Evolutionary conservation across 2,329 filamentous ascomycete species (phyloP).

Genomic region (Neonectria punicea): DNA sequence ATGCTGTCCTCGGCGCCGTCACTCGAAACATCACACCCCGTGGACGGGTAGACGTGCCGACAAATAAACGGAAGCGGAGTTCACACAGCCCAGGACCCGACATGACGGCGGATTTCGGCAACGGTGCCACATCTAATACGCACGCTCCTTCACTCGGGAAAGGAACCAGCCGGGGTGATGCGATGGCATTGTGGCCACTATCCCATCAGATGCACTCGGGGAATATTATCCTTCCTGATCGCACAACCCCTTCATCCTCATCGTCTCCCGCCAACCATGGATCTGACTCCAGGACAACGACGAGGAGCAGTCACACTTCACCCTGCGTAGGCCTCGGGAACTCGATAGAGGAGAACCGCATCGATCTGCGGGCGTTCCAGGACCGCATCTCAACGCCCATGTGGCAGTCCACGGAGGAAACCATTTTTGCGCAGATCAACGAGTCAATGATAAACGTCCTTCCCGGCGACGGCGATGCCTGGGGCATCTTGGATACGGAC

Average conservation of each 20-base stretch:
- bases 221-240: constrained; percentile 44
- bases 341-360: constrained; percentile 49
- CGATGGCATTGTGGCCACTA: constrained; percentile 7
- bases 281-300: constrained; percentile 34
- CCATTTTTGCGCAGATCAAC: constrained; percentile 44
- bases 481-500: constrained; percentile 45
- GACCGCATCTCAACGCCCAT: constrained; percentile 44
- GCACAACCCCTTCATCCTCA: constrained; percentile 46
- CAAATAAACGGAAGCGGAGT: constrained; percentile 48
- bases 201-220: constrained; percentile 21
- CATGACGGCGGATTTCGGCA: constrained; percentile 7
- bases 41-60: constrained; percentile 25
- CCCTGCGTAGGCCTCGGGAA: constrained; percentile 48
- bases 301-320: constrained; percentile 47
- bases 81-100: constrained; percentile 42
- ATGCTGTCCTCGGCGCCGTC: constrained; percentile 47
- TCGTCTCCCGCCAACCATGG: constrained; percentile 45
- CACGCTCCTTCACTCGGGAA: constrained; percentile 1
- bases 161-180: neutral
- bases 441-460: constrained; percentile 39
- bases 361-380: constrained; percentile 48
- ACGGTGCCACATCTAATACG: neutral
- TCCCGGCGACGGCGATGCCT: constrained; percentile 41
- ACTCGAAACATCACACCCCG: constrained; percentile 43
- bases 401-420: constrained; percentile 47